Conservation (phyloP, 2,329 filamentous ascomycete genomes). For the Fusarium falciforme region DNA sequence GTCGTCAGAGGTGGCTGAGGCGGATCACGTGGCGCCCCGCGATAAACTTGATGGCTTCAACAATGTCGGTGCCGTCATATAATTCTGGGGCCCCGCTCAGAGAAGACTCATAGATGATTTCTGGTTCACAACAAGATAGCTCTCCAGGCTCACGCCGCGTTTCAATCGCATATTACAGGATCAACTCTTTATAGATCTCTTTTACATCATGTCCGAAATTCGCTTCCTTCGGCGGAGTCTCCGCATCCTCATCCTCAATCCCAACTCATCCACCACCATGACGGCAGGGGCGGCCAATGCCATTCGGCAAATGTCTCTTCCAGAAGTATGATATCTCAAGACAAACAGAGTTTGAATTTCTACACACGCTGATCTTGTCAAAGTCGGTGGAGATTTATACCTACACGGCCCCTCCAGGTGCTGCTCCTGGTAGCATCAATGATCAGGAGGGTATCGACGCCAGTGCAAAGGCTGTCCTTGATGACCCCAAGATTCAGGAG, state of each 20-base stretch:
- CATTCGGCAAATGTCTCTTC: conserved; percentile 54
- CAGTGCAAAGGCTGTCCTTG: conserved; percentile 72
- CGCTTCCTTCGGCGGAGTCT: conserved; percentile 30
- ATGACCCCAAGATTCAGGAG: conserved; percentile 57
- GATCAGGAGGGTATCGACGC: conserved; percentile 73
- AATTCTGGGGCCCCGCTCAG: conserved; percentile 7
- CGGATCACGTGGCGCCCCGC: conserved; percentile 52
- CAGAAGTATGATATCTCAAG: conserved; percentile 35
- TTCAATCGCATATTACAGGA: background rate
- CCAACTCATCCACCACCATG: conserved; percentile 81
- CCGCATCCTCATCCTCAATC: conserved; percentile 78
- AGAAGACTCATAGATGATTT: conserved; percentile 5
- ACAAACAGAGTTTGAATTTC: background rate
- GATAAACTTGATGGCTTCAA: conserved; percentile 13
- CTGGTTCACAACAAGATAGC: background rate
- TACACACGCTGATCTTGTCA: conserved; percentile 29
- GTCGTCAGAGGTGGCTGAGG: conserved; percentile 52
- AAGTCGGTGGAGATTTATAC: conserved; percentile 64
- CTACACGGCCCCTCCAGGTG: conserved; percentile 71
- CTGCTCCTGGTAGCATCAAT: conserved; percentile 81
- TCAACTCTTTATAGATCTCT: background rate
- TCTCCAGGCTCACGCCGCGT: background rate
- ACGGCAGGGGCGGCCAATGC: conserved; percentile 70
- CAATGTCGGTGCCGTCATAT: conserved; percentile 6
- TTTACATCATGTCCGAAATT: conserved; percentile 35